phyloP scores from a whole-genome alignment of 805 yeast species.

The Tetrapisispora iriomotensis region DNA sequence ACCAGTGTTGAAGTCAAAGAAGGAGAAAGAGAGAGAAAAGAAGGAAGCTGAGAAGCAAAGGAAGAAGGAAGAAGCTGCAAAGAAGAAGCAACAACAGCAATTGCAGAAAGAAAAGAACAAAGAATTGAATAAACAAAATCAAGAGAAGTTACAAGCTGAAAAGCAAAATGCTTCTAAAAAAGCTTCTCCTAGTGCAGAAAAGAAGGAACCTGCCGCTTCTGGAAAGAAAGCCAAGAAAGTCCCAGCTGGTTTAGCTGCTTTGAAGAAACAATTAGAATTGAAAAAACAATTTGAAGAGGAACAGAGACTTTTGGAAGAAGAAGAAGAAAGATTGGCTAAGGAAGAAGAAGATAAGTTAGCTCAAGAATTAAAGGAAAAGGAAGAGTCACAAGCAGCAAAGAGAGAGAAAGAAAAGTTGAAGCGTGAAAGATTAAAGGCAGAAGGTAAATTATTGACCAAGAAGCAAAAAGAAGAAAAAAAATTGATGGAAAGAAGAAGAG shows the following conservation, averaged over 20 bases:
- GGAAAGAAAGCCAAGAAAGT: slow-evolving; percentile 50
- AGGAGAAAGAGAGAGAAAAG: slow-evolving; percentile 90
- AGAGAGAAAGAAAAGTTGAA: slow-evolving; percentile 81
- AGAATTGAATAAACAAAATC: slow-evolving; percentile 35
- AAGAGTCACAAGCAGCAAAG: slow-evolving; percentile 55
- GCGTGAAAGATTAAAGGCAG: slow-evolving; percentile 88
- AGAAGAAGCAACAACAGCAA: slow-evolving; percentile 66
- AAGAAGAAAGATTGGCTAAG: slow-evolving; percentile 44
- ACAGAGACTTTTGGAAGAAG: slow-evolving; percentile 61
- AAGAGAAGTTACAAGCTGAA: slow-evolving; percentile 27
- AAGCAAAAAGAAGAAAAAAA: slow-evolving; percentile 92
- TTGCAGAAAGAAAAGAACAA: slow-evolving; percentile 50
- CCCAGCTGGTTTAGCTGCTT: slow-evolving; percentile 86
- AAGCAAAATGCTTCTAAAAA: slow-evolving; percentile 21
- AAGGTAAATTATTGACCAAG: slow-evolving; percentile 88
- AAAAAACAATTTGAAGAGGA: slow-evolving; percentile 85
- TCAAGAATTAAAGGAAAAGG: slow-evolving; percentile 37
- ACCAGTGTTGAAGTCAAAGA: slow-evolving; percentile 77
- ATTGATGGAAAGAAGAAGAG: slow-evolving; percentile 78
- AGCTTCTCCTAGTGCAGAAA: slow-evolving; percentile 22
- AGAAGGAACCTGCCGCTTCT: slow-evolving; percentile 23
- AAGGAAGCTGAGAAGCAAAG: slow-evolving; percentile 84
- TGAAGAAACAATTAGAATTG: slow-evolving; percentile 80
- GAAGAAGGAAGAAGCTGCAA: slow-evolving; percentile 83
- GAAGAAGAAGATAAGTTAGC: slow-evolving; percentile 44